These are phyloP conservation scores for Cladophialophora carrionii DNA, from an alignment of 2,329 filamentous ascomycete species.

Conservation along the genomic window DNA sequence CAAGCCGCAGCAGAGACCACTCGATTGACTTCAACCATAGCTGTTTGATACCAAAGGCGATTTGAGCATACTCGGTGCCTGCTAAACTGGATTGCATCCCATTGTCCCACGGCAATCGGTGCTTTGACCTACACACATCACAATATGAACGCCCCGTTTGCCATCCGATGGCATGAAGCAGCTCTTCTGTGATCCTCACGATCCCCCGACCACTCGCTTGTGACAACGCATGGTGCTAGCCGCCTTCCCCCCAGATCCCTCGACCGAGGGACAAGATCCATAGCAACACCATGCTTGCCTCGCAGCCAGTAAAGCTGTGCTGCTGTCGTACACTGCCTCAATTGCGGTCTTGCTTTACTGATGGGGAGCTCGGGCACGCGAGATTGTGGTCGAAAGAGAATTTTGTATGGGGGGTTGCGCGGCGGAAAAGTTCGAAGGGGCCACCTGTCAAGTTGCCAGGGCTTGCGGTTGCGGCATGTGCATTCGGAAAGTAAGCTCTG, in stretches of 20 bases:
- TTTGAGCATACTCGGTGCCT: not conserved
- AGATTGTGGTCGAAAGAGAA: not conserved
- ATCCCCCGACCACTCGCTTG: not conserved
- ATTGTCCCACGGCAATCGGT: not conserved
- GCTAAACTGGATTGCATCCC: not conserved
- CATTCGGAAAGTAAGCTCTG: not conserved
- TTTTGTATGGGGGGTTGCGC: not conserved
- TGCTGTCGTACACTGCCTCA: not conserved
- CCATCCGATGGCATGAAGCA: not conserved
- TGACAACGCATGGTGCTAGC: not conserved
- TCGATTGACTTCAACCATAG: not conserved
- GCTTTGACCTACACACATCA: not conserved
- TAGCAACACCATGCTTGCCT: not conserved
- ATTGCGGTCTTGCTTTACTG: not conserved
- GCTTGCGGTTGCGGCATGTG: not conserved
- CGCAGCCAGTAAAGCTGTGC: not conserved
- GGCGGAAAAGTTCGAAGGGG: not conserved
- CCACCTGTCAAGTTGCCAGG: not conserved
- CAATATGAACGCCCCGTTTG: not conserved
- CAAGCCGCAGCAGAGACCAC: not conserved
- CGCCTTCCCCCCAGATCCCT: not conserved
- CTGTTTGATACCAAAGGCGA: not conserved
- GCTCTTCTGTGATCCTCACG: not conserved
- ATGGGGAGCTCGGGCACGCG: not conserved
- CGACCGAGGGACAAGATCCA: not conserved